Evolutionary conservation across 1,284 basidiomycete genomes (phyloP), one percentile per base, ranked within the genome.

Genomic region (Rhodotorula mucilaginosa): DNA sequence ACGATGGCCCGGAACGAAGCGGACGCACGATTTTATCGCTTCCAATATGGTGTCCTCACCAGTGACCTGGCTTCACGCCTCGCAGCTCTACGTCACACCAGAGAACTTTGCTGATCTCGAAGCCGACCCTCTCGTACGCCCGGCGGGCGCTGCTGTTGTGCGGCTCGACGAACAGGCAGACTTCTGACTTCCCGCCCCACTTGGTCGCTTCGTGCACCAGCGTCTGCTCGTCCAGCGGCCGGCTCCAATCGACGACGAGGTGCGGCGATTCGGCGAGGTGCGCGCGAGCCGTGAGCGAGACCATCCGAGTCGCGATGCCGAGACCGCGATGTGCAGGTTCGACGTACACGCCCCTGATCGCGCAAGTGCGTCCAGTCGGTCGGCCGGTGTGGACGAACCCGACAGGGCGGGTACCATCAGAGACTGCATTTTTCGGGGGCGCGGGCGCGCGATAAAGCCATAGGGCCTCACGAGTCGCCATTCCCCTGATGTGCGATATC

Each of bases 151-250:
- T 29, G 18, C 23, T 31, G 26, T 66, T 67, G 8, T 21, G 47
- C 21, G 59, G 64, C 51, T 69, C 68, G 29, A 69, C 68, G 26
- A 67, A 72, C 15, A 72, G 21, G 26, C 71, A 72, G 13, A 72
- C 71, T 34, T 72, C 67, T 18, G 61, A 58, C 34, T 69, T 69
- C 31, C 51, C 57, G 1, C 71, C 71, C 47, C 47, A 68, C 39
- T 63, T 47, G 4, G 65, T 68, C 58, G 3, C 31, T n/a, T 16
- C 26, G 3, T 70, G 63, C 46, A 49, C 46, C 10, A 39, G 31
- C 10, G 21, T 21, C 21, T 31, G 29, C 6, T 31, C 26, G 0
- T 44, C 18, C 12, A 48, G 29, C 18, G 46, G 15, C 5, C 18
- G 54, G 16, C 19, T 3, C n/a, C 44, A 21, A 29, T 66, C 46